Evolutionary conservation across 169 alveolate genomes (phyloP).

Genomic region (Plasmodium gaboni): DNA sequence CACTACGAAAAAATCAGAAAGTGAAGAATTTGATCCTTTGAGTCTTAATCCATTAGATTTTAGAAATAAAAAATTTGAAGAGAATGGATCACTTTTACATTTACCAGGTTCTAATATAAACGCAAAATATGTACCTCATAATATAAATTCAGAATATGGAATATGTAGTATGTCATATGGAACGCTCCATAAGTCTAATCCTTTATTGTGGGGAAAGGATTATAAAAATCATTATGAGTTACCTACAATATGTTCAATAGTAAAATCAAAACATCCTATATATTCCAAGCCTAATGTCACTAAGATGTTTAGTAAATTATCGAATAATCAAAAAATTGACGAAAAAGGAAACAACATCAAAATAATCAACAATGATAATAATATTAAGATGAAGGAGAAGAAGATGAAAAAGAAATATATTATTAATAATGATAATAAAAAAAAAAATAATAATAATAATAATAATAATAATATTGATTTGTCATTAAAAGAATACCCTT

Average conservation of each 20-base stretch:
- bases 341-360: too few relatives aligned
- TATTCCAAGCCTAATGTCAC: slow-evolving; percentile 38
- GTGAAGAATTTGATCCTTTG: slow-evolving; percentile 57
- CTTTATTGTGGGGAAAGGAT: slow-evolving; percentile 68
- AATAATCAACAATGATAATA: too few relatives aligned
- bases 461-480: too few relatives aligned
- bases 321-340: too few relatives aligned
- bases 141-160: slow-evolving; percentile 41
- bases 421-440: too few relatives aligned
- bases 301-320: too few relatives aligned
- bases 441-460: too few relatives aligned
- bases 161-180: slow-evolving; percentile 65
- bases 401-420: too few relatives aligned
- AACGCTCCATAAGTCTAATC: slow-evolving; percentile 74
- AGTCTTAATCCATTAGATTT: slow-evolving; percentile 55
- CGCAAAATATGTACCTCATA: slow-evolving; percentile 43
- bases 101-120: slow-evolving; percentile 63
- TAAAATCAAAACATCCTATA: slow-evolving; percentile 76
- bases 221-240: slow-evolving; percentile 74
- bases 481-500: neutral
- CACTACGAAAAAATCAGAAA: slow-evolving; percentile 29
- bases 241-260: slow-evolving; percentile 77
- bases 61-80: slow-evolving; percentile 68
- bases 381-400: too few relatives aligned
- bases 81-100: slow-evolving; percentile 69